Evolutionary conservation across 192 early-diverging fungal genomes (phyloP).

Genomic region (Chytriomyces hyalinus): DNA sequence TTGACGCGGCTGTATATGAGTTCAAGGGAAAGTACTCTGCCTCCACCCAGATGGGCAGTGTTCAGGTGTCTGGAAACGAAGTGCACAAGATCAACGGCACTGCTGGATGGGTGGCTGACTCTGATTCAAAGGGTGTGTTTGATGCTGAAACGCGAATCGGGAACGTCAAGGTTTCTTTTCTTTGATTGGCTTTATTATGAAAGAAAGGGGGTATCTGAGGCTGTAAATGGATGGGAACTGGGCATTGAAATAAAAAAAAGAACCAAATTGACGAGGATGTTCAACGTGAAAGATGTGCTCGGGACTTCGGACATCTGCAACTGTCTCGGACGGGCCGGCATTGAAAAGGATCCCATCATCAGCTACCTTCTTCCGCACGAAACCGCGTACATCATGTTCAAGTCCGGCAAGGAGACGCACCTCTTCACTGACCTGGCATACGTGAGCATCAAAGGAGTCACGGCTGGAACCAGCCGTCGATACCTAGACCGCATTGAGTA

Average conservation of each 20-base stretch:
- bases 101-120: background rate
- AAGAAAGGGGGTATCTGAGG: too few relatives aligned
- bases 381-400: background rate
- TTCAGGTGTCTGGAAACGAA: background rate
- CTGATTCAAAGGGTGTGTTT: background rate
- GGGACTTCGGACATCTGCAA: too few relatives aligned
- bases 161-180: background rate
- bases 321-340: too few relatives aligned
- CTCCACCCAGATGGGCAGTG: background rate
- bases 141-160: background rate
- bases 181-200: background rate
- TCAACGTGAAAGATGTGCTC: too few relatives aligned
- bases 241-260: too few relatives aligned
- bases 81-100: background rate
- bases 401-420: background rate
- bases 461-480: background rate
- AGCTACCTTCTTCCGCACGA: too few relatives aligned
- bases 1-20: background rate
- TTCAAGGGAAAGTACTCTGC: background rate
- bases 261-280: too few relatives aligned
- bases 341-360: too few relatives aligned
- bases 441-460: background rate
- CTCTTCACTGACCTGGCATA: constrained; percentile 12
- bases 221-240: too few relatives aligned
- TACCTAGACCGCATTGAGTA: constrained; percentile 9